Percentiles rank a stretch among this genome's conserved stretches.
phyloP scores from a whole-genome alignment of 805 yeast species.

The Saturnispora diversa region DNA sequence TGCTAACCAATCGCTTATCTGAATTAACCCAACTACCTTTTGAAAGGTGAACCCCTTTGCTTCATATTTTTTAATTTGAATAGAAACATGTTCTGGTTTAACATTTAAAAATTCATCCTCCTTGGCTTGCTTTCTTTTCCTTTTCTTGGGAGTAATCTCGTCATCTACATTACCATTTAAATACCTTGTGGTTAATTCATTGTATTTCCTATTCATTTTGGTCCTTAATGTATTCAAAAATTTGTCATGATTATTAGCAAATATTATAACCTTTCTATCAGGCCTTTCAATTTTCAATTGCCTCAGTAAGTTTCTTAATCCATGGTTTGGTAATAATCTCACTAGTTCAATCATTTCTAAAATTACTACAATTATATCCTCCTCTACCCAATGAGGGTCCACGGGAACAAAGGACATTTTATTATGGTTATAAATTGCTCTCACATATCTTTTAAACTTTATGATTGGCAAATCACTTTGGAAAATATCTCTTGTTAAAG shows the following conservation, averaged over 20 bases:
- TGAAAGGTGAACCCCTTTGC: slow-evolving; percentile 43
- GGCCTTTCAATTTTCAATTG: slow-evolving; percentile 20
- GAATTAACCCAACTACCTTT: slow-evolving; percentile 39
- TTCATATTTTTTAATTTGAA: slow-evolving; percentile 38
- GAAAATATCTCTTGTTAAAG: slow-evolving; percentile 12
- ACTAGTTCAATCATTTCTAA: slow-evolving; percentile 42
- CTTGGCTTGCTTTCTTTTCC: slow-evolving; percentile 3
- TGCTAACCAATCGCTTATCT: slow-evolving; percentile 44
- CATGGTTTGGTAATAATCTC: slow-evolving; percentile 25
- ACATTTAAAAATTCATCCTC: slow-evolving; percentile 5
- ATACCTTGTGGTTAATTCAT: slow-evolving; percentile 21
- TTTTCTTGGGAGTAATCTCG: slow-evolving; percentile 8
- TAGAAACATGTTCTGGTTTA: slow-evolving; percentile 31
- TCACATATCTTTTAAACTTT: slow-evolving; percentile 43
- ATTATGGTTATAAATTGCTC: slow-evolving; percentile 39
- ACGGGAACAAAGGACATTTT: slow-evolving; percentile 52
- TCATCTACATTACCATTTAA: slow-evolving; percentile 9
- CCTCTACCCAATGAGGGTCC: slow-evolving; percentile 33
- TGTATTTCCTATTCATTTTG: slow-evolving; percentile 39
- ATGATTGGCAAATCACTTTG: slow-evolving; percentile 36
- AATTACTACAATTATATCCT: slow-evolving; percentile 36
- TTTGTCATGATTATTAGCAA: slow-evolving; percentile 44
- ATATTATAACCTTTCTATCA: slow-evolving; percentile 32
- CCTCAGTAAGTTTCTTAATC: slow-evolving; percentile 20
- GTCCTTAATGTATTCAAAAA: slow-evolving; percentile 37